phyloP scores from a whole-genome alignment of 73 alveolate species.

The Paramecium sexaurelia region DNA sequence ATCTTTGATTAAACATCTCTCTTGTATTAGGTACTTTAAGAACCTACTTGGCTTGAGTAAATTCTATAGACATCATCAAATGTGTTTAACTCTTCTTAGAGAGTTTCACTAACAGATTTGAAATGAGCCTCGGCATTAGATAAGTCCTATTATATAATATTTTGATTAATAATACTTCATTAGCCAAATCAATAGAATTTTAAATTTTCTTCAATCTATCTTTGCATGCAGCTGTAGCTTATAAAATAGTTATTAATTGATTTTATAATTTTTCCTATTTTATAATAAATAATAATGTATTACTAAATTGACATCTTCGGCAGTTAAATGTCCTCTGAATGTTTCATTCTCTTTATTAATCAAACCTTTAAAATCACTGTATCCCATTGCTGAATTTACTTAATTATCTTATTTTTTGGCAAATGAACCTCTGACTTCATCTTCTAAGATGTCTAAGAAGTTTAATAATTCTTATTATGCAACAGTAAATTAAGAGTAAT shows the following conservation, averaged over 20 bases:
- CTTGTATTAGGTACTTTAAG: conserved; percentile 26
- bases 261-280: conserved; percentile 35
- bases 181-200: conserved; percentile 44
- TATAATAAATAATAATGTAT: neutral
- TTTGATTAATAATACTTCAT: neutral
- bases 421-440: conserved; percentile 26
- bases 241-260: conserved; percentile 46
- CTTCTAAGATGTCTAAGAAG: conserved; percentile 32
- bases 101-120: conserved; percentile 8
- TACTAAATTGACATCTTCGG: conserved; percentile 29
- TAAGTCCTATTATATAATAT: neutral
- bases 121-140: neutral
- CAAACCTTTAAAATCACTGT: conserved; percentile 45
- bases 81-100: conserved; percentile 2
- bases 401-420: neutral
- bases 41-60: conserved; percentile 43
- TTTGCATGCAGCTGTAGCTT: conserved; percentile 53
- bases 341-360: conserved; percentile 25
- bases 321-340: conserved; percentile 47
- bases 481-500: neutral
- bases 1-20: conserved; percentile 37
- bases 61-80: conserved; percentile 59
- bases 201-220: conserved; percentile 37
- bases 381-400: conserved; percentile 60
- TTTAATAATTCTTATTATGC: conserved; percentile 44